phyloP scores from a whole-genome alignment of 78 protist species.

The Dictyostelium firmibasis region DNA sequence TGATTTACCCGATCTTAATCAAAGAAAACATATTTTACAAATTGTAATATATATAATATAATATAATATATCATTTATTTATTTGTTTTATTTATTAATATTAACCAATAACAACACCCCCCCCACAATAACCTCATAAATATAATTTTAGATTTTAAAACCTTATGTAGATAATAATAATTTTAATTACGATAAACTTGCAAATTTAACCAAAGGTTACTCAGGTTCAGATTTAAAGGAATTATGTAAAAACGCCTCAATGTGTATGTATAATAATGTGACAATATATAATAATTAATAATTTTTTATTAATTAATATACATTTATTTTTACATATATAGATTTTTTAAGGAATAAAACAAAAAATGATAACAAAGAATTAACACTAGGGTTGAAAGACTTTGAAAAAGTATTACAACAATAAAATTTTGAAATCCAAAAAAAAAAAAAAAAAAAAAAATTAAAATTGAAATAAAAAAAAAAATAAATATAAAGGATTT shows the following conservation, averaged over 20 bases:
- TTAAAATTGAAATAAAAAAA: too few species aligned
- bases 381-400: neutral
- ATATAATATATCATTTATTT: conserved; percentile 90
- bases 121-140: neutral
- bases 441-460: too few species aligned
- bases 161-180: neutral
- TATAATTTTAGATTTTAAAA: neutral
- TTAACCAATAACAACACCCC: conserved; percentile 83
- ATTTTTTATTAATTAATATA: too few species aligned
- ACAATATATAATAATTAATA: too few species aligned
- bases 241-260: conserved; percentile 65
- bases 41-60: conserved; percentile 87
- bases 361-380: neutral
- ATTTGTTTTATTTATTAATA: conserved; percentile 76
- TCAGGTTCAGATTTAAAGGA: conserved; percentile 99
- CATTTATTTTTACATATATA: neutral
- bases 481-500: neutral
- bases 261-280: neutral
- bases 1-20: conserved; percentile 97
- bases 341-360: neutral
- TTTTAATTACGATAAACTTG: conserved; percentile 91
- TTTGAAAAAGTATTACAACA: neutral
- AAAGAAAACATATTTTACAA: conserved; percentile 81
- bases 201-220: conserved; percentile 93
- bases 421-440: too few species aligned